Base-by-base conservation (phyloP, 352 stramenopile genomes). In the Pythium periplocum region DNA sequence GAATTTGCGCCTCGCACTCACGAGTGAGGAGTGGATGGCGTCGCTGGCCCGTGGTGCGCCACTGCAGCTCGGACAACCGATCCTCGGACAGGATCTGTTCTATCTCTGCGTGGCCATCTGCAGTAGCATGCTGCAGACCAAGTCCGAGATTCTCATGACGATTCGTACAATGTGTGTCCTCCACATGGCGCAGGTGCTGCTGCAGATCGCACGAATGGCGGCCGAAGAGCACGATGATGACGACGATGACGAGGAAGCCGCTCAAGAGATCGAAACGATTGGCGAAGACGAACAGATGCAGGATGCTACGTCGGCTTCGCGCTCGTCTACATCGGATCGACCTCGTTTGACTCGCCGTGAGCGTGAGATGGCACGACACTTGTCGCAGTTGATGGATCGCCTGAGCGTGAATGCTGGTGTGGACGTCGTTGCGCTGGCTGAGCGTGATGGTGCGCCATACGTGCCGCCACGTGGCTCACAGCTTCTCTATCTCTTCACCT, bases 81-180 rank as follows among this genome's bases (percentile, higher is more conserved):
- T 94, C 38, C 61, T 94, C 10, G 59, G 77, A 1, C 78, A 91
- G 39, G 81, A 94, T 64, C 54, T 94, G 31, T 83, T 92, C 42
- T 87, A 87, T 50, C 55, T 88, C 2, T 83, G 69, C 32, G 76
- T 91, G 6, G 77, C 80, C 12, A 69, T 92, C 35, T 92, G 81
- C 61, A 86, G 80, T 52, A 89, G 74, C 50, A 86, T 91, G 72
- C 37, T 94, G 44, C 73, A 68, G 31, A 81, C 78, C 2, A 91
- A 92, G 52, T 71, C 83, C 0, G 78, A 94, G 30, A 90, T 94
- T 39, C 49, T 94, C 47, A 67, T 84, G 26, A 90, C 83, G 1
- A 82, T 94, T 32, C 80, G 81, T 11, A 86, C 73, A 9, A 72
- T 94, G 32, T 90, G 79, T 35, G 68, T 90, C 41, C 62, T 94